Evolutionary conservation across 371 early-diverging fungal genomes (phyloP).

Genomic region (Mucor plumbeus): DNA sequence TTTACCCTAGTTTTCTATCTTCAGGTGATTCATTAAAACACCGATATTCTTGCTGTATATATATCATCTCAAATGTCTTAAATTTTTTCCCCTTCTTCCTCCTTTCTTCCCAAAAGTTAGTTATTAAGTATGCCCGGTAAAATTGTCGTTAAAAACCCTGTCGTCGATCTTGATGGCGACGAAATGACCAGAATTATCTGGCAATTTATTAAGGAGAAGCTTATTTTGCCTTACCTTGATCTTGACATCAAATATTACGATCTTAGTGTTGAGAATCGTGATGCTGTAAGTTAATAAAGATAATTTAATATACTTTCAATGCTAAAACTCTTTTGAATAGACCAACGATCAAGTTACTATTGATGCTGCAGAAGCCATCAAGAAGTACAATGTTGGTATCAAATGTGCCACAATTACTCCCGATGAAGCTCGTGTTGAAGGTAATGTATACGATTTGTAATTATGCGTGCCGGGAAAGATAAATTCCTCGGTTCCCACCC

Average conservation of each 20-base stretch:
- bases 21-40: background rate
- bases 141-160: constrained; percentile 82
- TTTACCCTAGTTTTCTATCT: constrained; percentile 12
- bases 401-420: constrained; percentile 99
- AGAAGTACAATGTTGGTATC: constrained; percentile 97
- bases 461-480: background rate
- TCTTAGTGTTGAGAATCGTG: constrained; percentile 90
- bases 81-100: constrained; percentile 8
- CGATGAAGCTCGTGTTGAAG: constrained; percentile 93
- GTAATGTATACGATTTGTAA: constrained; percentile 32
- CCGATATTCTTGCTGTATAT: background rate
- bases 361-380: constrained; percentile 96
- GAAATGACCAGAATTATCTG: constrained; percentile 97
- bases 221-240: constrained; percentile 92
- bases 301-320: background rate
- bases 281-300: constrained; percentile 59
- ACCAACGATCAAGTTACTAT: constrained; percentile 96
- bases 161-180: constrained; percentile 95
- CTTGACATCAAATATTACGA: constrained; percentile 96
- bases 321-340: constrained; percentile 36
- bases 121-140: constrained; percentile 32
- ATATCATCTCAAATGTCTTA: background rate
- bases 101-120: background rate
- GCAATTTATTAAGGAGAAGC: constrained; percentile 91
- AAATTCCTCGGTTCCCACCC: background rate